phyloP scores from a whole-genome alignment of 176 grass and related monocot genomes.

The Urochloa ruziziensis region DNA sequence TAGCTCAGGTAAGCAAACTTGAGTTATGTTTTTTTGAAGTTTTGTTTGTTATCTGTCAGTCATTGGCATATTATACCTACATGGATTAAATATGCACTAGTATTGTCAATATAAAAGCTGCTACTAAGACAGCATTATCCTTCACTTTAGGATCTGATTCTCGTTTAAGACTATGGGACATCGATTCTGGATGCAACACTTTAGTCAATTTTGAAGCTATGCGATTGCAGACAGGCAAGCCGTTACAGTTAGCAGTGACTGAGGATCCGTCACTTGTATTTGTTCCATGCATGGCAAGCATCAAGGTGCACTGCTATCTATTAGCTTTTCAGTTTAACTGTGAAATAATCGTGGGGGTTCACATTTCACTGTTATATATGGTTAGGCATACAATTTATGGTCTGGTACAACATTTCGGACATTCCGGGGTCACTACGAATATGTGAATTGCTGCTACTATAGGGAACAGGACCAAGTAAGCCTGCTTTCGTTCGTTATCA shows the following conservation, averaged over 20 bases:
- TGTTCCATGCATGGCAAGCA: constrained; percentile 79
- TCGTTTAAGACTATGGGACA: constrained; percentile 88
- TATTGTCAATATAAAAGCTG: not conserved
- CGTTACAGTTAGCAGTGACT: constrained; percentile 71
- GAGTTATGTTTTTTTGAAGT: constrained; percentile 10
- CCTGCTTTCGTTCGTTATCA: constrained; percentile 19
- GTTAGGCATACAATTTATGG: constrained; percentile 81
- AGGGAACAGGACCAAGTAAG: constrained; percentile 68
- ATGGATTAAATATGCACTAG: not conserved
- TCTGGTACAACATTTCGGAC: constrained; percentile 59
- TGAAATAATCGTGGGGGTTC: constrained; percentile 9
- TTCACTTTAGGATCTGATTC: constrained; percentile 85
- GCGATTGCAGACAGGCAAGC: constrained; percentile 72
- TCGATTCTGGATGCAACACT: constrained; percentile 84
- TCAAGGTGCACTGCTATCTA: constrained; percentile 59
- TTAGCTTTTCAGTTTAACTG: constrained; percentile 11
- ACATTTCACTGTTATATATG: constrained; percentile 11
- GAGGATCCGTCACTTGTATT: constrained; percentile 78
- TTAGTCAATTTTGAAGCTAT: constrained; percentile 85
- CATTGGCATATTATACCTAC: not conserved
- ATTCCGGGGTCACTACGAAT: constrained; percentile 84
- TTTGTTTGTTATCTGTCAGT: not conserved
- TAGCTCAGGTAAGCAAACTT: constrained; percentile 71
- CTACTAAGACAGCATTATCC: constrained; percentile 12
- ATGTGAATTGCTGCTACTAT: constrained; percentile 87